These are phyloP conservation scores for Erythrophleum ivorense DNA, from an alignment of 331 rosid genomes.

Conservation along the genomic window DNA sequence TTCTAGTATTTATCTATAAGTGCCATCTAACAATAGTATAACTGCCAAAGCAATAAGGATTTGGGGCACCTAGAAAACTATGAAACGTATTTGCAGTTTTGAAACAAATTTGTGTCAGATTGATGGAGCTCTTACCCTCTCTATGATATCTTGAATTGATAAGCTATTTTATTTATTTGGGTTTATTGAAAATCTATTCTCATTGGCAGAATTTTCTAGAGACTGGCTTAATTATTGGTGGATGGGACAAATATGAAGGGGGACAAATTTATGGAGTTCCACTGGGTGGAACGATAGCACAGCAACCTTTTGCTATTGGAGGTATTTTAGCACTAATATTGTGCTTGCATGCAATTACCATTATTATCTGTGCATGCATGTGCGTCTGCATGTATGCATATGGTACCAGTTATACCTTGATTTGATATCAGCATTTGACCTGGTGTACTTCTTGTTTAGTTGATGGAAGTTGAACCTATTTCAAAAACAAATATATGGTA, in stretches of 20 bases:
- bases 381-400: not conserved
- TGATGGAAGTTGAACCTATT: not conserved
- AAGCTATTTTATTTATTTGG: not conserved
- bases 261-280: conserved; percentile 91
- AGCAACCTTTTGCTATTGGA: conserved; percentile 91
- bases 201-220: conserved; percentile 73
- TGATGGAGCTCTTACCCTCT: conserved; percentile 4
- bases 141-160: not conserved
- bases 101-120: not conserved
- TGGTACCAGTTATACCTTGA: conserved; percentile 12
- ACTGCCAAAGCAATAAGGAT: not conserved
- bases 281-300: conserved; percentile 88
- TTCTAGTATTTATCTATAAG: not conserved
- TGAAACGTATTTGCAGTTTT: conserved; percentile 3
- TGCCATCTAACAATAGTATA: not conserved
- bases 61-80: not conserved
- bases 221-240: conserved; percentile 93
- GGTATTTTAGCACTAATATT: conserved; percentile 53
- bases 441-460: not conserved
- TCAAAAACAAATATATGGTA: not conserved
- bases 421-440: conserved; percentile 23
- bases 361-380: not conserved
- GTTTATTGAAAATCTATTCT: conserved; percentile 38
- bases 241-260: conserved; percentile 98
- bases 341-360: not conserved